These are phyloP conservation scores for Alisma plantagoaquatica DNA, from an alignment of 106 monocot species.

Conservation along the genomic window DNA sequence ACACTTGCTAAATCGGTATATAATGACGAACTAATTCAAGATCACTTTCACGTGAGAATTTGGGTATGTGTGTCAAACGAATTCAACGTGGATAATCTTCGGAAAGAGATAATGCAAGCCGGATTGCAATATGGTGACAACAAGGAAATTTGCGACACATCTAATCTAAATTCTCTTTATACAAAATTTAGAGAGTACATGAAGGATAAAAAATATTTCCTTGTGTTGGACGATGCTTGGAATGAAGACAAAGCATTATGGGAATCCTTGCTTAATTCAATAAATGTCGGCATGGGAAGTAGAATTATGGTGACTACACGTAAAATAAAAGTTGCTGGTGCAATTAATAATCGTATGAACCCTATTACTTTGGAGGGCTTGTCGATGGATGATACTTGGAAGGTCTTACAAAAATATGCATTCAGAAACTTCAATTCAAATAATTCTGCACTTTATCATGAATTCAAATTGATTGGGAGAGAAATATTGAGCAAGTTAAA, in stretches of 20 bases:
- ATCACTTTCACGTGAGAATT: neutral
- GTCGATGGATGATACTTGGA: neutral
- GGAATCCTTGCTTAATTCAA: neutral
- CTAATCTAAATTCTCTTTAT: neutral
- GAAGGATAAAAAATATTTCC: neutral
- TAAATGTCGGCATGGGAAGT: neutral
- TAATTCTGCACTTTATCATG: no score
- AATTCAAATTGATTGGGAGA: neutral
- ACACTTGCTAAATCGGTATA: neutral
- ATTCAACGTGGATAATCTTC: neutral
- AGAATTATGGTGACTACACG: neutral
- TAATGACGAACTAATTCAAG: neutral
- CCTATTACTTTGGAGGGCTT: neutral
- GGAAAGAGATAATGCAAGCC: neutral
- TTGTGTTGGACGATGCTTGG: slow-evolving; percentile 1
- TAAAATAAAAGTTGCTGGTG: neutral
- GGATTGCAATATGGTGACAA: neutral
- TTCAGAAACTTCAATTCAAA: no score
- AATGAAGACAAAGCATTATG: neutral
- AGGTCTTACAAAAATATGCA: neutral
- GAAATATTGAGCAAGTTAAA: slow-evolving; percentile 5
- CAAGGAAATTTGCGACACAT: neutral
- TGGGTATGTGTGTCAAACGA: neutral
- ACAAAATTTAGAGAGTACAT: neutral
- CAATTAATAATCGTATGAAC: neutral